These are phyloP conservation scores for Cercospora sp. DNA, from an alignment of 2,329 filamentous ascomycete genomes.

Conservation along the genomic window DNA sequence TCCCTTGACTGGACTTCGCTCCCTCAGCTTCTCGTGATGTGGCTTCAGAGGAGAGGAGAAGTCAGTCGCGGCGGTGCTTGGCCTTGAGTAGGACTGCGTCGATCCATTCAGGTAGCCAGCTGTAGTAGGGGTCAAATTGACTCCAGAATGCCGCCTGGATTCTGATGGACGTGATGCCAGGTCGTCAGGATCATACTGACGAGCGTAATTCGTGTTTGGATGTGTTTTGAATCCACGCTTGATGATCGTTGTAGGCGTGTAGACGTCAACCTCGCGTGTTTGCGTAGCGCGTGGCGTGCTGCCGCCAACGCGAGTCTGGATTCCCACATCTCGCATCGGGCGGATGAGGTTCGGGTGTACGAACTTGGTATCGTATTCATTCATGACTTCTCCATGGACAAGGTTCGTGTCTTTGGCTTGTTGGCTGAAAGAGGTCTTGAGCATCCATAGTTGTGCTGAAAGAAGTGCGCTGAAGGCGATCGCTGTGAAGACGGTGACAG, in stretches of 20 bases:
- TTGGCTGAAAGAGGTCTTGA: conserved; percentile 74
- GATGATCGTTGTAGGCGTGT: conserved; percentile 63
- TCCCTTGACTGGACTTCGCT: conserved; percentile 54
- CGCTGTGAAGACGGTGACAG: conserved; percentile 80
- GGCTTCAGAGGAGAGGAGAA: conserved; percentile 52
- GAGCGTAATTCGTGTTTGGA: conserved; percentile 77
- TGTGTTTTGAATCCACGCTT: conserved; percentile 77
- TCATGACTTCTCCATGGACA: conserved; percentile 87
- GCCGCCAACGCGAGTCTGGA: conserved; percentile 63
- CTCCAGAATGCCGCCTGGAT: conserved; percentile 27
- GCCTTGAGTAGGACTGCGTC: conserved; percentile 40
- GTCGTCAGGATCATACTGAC: conserved; percentile 65
- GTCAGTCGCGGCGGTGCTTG: conserved; percentile 40
- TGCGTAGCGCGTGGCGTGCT: conserved; percentile 35
- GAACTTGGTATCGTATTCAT: conserved; percentile 94
- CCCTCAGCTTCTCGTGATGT: conserved; percentile 47
- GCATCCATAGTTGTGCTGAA: conserved; percentile 71
- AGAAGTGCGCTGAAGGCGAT: conserved; percentile 74
- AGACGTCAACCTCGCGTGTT: conserved; percentile 58
- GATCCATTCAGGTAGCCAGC: conserved; percentile 35
- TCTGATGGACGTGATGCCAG: conserved; percentile 25
- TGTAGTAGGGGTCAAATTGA: conserved; percentile 9
- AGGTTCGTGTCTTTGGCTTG: conserved; percentile 82
- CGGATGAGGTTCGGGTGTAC: conserved; percentile 88
- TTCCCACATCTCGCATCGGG: conserved; percentile 73